These are phyloP conservation scores for Mycena rosella DNA, from an alignment of 768 basidiomycete genomes.

Conservation along the genomic window DNA sequence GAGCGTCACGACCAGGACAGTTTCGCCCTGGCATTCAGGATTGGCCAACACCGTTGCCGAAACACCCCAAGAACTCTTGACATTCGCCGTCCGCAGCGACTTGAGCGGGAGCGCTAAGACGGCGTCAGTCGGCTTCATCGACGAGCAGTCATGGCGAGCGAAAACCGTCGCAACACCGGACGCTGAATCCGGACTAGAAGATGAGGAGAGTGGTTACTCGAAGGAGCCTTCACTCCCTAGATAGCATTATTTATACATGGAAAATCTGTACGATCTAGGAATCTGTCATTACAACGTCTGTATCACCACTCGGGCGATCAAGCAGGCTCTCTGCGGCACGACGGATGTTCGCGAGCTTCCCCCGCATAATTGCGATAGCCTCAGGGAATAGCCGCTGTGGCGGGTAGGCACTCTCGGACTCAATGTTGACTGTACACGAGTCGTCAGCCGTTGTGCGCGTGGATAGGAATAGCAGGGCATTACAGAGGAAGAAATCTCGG, in stretches of 20 bases:
- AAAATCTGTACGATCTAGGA: slow-evolving; percentile 31
- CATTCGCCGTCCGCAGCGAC: slow-evolving; percentile 3
- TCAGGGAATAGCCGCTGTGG: slow-evolving; percentile 89
- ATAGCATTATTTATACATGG: slow-evolving; percentile 9
- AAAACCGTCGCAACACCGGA: neutral
- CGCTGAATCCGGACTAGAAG: neutral
- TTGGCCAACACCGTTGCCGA: neutral
- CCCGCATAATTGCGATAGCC: slow-evolving; percentile 83
- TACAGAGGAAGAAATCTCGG: slow-evolving; percentile 94
- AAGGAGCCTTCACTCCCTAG: neutral
- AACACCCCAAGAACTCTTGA: slow-evolving; percentile 5
- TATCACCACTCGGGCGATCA: slow-evolving; percentile 53
- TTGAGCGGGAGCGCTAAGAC: neutral
- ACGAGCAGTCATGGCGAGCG: slow-evolving; percentile 8
- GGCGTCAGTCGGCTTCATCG: neutral
- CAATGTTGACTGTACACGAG: slow-evolving; percentile 79
- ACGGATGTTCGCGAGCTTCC: slow-evolving; percentile 75
- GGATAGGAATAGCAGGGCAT: slow-evolving; percentile 45
- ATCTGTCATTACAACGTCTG: slow-evolving; percentile 69
- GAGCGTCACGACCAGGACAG: neutral
- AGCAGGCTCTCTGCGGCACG: slow-evolving; percentile 71
- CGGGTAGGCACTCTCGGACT: slow-evolving; percentile 90
- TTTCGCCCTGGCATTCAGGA: neutral
- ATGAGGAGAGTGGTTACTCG: neutral
- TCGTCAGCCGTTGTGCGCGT: slow-evolving; percentile 12